phyloP scores from a whole-genome alignment of 495 filamentous ascomycete genomes.

The Baudoinia panamericana region DNA sequence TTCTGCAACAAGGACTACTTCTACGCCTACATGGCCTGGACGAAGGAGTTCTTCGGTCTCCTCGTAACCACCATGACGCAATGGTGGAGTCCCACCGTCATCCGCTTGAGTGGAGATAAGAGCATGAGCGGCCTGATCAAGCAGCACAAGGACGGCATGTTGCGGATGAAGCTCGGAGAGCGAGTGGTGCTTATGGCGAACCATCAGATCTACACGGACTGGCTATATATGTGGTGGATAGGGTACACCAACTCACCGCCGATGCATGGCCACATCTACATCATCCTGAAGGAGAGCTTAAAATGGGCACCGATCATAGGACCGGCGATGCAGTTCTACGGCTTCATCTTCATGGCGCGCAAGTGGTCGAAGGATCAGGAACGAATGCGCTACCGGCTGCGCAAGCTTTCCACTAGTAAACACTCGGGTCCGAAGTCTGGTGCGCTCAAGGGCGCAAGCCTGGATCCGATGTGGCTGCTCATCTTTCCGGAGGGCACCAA shows the following conservation, averaged over 20 bases:
- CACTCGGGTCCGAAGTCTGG: constrained; percentile 38
- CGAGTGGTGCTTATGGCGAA: constrained; percentile 70
- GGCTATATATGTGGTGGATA: constrained; percentile 82
- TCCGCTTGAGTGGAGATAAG: constrained; percentile 64
- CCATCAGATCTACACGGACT: constrained; percentile 80
- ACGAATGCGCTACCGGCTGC: constrained; percentile 51
- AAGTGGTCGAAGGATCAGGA: constrained; percentile 70
- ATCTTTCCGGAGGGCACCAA: constrained; percentile 82
- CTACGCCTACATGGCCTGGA: constrained; percentile 65
- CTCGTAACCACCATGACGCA: constrained; percentile 62
- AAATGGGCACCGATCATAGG: constrained; percentile 65
- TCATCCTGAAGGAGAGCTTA: constrained; percentile 72
- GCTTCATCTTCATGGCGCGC: constrained; percentile 73
- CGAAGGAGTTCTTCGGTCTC: constrained; percentile 63
- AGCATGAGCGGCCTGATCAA: constrained; percentile 56
- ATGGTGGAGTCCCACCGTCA: constrained; percentile 65
- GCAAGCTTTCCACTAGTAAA: constrained; percentile 48
- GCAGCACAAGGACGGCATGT: constrained; percentile 44
- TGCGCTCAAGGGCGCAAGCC: constrained; percentile 29
- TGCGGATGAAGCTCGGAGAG: constrained; percentile 64
- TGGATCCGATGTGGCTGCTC: constrained; percentile 75
- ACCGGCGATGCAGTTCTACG: constrained; percentile 66
- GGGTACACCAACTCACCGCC: constrained; percentile 49
- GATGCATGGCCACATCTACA: constrained; percentile 73
- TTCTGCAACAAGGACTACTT: constrained; percentile 54